Conservation (phyloP, 441 rosid genomes). For the Populus hybrid region DNA sequence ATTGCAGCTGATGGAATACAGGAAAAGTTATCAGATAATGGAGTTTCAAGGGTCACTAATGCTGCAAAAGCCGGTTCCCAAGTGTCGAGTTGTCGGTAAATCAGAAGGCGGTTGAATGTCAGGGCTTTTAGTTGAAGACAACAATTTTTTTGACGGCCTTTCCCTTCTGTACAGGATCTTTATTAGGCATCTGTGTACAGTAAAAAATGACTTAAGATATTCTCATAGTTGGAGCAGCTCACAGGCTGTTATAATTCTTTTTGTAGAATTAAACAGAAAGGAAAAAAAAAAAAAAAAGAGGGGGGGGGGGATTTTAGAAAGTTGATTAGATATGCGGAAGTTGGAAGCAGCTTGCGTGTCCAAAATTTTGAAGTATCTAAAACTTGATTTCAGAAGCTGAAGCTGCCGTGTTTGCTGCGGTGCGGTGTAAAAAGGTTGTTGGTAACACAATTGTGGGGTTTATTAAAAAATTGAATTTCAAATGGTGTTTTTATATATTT, state of each 20-base stretch:
- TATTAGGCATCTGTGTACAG: slow-evolving; percentile 11
- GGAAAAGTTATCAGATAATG: slow-evolving; percentile 71
- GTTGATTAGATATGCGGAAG: not conserved
- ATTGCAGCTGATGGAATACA: slow-evolving; percentile 52
- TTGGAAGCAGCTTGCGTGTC: not conserved
- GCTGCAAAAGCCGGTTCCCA: slow-evolving; percentile 67
- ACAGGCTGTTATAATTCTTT: not conserved
- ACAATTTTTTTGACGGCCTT: slow-evolving; percentile 18
- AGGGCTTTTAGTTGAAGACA: not conserved
- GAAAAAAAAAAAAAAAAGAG: not conserved
- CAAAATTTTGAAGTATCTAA: not conserved
- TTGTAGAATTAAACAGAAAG: slow-evolving; percentile 8
- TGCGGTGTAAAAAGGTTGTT: too few species aligned
- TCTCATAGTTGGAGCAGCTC: not conserved
- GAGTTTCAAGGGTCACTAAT: slow-evolving; percentile 80
- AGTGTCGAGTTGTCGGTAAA: slow-evolving; percentile 26
- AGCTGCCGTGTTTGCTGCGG: too few species aligned
- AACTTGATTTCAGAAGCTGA: too few species aligned
- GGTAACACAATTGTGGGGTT: too few species aligned
- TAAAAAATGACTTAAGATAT: not conserved
- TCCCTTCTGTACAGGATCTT: slow-evolving; percentile 24
- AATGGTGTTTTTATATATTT: too few species aligned
- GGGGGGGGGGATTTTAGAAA: not conserved
- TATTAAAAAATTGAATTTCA: too few species aligned
- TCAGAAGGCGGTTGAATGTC: slow-evolving; percentile 23